Base-by-base conservation (phyloP, 2,329 filamentous ascomycete genomes). In the Fusarium sp. region DNA sequence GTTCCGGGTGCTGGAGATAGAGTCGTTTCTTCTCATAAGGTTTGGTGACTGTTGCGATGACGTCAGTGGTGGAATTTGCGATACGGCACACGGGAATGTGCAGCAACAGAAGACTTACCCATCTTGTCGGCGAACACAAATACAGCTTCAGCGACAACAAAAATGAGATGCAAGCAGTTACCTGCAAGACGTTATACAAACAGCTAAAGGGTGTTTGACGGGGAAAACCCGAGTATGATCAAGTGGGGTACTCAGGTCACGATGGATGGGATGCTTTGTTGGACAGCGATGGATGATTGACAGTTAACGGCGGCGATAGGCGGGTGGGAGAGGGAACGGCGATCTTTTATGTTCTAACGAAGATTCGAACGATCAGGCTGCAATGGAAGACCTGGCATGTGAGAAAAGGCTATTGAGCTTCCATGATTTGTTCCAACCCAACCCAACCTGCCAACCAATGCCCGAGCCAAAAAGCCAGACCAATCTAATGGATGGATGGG, bases 1-100 rank as follows among this genome's bases (percentile, higher is more conserved):
- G 80, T 56, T 80, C 80, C 12, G 83, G 82, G 45, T 82, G 82
- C 44, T 80, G 77, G 44, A 85, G 80, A 66, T 85, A 85, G 74
- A 85, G 78, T 64, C 81, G 82, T 78, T 83, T 84, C 77, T 84
- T 85, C 69, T 73, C 68, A 66, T 79, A 77, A 35, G 79, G 73
- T 59, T 70, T 77, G 72, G 76, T 78, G 64, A 76, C 74, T 78
- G 59, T 60, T 59, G 54, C 21, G 41, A 70, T 72, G 71, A 73
- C 60, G 75, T 79, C 72, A 78, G 76, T 64, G 57, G 54, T 66
- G 63, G 44, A 19, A 39, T 58, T 49, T 72, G 51, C 48, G 55
- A 61, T 33, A 38, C n/a, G 29, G 48, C 63, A 69, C 63, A 65
- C 49, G 68, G 56, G 49, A 45, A 56, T 58, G 42, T 61, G 45